Base-by-base conservation (phyloP, 805 yeast species). In the Suhomyces tanzawaensis region DNA sequence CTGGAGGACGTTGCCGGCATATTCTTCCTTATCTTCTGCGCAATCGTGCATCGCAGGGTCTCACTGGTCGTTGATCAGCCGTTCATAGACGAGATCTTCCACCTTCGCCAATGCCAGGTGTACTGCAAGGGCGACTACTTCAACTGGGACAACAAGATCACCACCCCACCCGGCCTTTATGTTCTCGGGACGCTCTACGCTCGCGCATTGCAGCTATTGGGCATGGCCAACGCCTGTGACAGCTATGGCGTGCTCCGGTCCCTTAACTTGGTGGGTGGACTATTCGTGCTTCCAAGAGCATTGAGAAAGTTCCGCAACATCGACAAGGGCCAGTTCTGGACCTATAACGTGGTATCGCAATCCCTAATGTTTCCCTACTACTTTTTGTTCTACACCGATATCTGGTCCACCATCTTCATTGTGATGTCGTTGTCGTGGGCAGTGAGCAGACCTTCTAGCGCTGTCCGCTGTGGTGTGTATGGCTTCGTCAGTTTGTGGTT, bases 111-210 rank as follows among this genome's bases (percentile, higher is more conserved):
- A 67, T 80, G 95, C 5, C 71, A 77, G 41, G 71, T 66, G 33
- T 89, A 84, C 53, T 75, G 87, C 42, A 48, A 57, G 1, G 83
- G 82, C 9, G 66, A 78, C 36, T 88, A 80, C 63, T 37, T 46
- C n/a, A 51, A 64, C 1, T 89, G 96, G 96, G 88, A 93, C 58
- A 72, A 80, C 9, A 90, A 91, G 55, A 88, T 93, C 55, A 91
- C 99, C 2, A 93, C 99, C 0, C 99, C 99, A 1, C 98, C 98
- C 1, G 99, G 98, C 0, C 65, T 91, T 13, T 91, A 93, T 55
- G 40, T 59, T 4, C 45, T 77, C 7, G 78, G 77, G 4, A 60
- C 61, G 22, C 44, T 47, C 3, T 74, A 70, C 44, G 32, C 65
- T 7, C 60, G 60, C 24, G 34, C 71, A 3, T 44, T 79, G 42